Conservation (phyloP, 2,329 filamentous ascomycete genomes). For the Phialocephala subalpina region DNA sequence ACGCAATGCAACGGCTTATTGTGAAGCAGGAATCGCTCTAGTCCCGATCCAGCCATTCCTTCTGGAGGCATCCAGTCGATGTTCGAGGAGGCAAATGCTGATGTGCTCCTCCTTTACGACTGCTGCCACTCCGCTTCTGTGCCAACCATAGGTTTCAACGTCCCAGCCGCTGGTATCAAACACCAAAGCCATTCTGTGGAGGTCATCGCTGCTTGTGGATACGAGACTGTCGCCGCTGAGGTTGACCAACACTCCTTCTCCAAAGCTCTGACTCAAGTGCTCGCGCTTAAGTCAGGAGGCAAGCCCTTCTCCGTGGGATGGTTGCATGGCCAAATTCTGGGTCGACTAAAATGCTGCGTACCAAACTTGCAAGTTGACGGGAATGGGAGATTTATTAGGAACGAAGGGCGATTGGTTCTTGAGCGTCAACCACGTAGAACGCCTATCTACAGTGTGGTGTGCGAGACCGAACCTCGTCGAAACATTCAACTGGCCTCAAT, state of each 20-base stretch:
- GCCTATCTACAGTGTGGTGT: conserved; percentile 20
- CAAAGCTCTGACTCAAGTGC: conserved; percentile 2
- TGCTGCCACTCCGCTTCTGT: conserved; percentile 17
- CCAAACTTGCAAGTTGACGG: not conserved
- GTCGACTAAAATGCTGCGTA: conserved; percentile 5
- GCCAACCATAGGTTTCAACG: not conserved
- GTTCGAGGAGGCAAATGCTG: conserved; percentile 19
- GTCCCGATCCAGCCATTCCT: conserved; percentile 4
- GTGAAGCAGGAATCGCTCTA: conserved; percentile 20
- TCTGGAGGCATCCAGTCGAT: conserved; percentile 24
- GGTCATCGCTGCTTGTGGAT: conserved; percentile 24
- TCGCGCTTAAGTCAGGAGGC: conserved; percentile 10
- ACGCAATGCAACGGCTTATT: not conserved
- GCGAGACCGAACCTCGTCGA: conserved; percentile 2
- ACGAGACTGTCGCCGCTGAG: not conserved
- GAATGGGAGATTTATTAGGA: conserved; percentile 1
- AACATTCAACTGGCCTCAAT: conserved; percentile 18
- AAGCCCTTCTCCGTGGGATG: conserved; percentile 17
- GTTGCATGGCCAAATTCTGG: conserved; percentile 11
- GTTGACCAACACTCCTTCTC: conserved; percentile 22
- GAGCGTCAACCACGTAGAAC: conserved; percentile 15
- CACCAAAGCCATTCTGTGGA: conserved; percentile 14
- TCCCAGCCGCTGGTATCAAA: not conserved
- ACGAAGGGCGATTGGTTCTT: conserved; percentile 7
- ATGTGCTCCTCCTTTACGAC: conserved; percentile 24